Evolutionary conservation across 148 eudicot genomes (phyloP), one percentile per base, ranked within the genome.

Genomic region (Spergularia bocconei): DNA sequence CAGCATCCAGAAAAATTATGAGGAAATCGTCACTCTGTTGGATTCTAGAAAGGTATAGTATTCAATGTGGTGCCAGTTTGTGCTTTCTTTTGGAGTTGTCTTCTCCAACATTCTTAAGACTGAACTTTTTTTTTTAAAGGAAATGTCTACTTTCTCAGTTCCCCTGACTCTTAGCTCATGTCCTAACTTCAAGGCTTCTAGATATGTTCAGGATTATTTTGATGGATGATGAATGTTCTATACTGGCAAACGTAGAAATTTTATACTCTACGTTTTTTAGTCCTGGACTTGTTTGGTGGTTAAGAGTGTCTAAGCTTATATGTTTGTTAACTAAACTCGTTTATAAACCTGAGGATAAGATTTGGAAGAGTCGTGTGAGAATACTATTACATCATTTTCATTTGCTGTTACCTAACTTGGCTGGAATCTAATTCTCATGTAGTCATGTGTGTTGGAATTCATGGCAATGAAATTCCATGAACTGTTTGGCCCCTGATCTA

Each of bases 31-130:
- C 53, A 66, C 78, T 72, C 86, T 86, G 80, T 81, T 93, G 78
- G 89, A 88, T 60, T 41, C 76, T 73, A 80, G 86, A 59, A 91
- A 83, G 98, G 98, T 93, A 85, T 23, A 70, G 54, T 44, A 54
- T 39, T 48, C 23, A 4, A 69, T 62, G 11, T 29, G 56, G 44
- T 36, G 12, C 33, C 29, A 14, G 54, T 50, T 47, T 48, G 17
- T 52, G 38, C 19, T 21, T 44, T 15, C 17, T 13, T 53, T 59
- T 16, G 77, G 36, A 29, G 36, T 29, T 29, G 36, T 29, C 36
- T 29, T 1, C 2, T 29, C 36, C 36, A 29, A 29, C 36, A 44
- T 44, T 44, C 48, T 44, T 44, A 44, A 44, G 48, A 44, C 48
- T 0, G 48, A 9, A 29, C 3, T 29, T 29, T 29, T 29, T 0